Percentiles rank a stretch among this genome's conserved stretches.
Conservation (phyloP, 2,329 filamentous ascomycete genomes). For the Monilinia laxa region DNA sequence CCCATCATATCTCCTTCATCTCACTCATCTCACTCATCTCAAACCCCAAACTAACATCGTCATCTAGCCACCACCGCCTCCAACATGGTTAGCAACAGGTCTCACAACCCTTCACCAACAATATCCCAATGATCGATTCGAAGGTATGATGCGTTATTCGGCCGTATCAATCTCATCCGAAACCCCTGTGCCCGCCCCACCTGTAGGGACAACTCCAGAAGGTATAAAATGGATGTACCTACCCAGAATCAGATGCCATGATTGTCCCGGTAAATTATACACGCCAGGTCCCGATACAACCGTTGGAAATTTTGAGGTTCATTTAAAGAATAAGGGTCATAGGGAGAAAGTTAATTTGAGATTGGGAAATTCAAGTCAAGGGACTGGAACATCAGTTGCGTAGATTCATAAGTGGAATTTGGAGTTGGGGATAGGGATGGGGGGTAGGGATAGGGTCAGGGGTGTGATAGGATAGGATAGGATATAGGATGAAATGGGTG, state of each 20-base stretch:
- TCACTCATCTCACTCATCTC: too few relatives aligned
- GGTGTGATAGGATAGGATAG: too few relatives aligned
- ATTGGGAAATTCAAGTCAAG: constrained; percentile 1
- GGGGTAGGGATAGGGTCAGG: not conserved
- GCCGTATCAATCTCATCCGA: constrained; percentile 73
- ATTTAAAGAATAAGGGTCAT: constrained; percentile 82
- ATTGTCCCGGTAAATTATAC: constrained; percentile 92
- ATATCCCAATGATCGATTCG: constrained; percentile 82
- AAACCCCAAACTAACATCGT: constrained; percentile 30
- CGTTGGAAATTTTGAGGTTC: constrained; percentile 88
- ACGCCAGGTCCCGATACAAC: constrained; percentile 83
- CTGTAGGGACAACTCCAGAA: constrained; percentile 50
- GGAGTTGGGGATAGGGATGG: not conserved
- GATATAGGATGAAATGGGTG: too few relatives aligned
- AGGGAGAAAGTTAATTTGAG: constrained; percentile 62
- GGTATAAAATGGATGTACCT: constrained; percentile 78
- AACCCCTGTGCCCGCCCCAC: constrained; percentile 55
- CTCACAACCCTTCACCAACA: constrained; percentile 67
- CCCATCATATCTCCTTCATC: not conserved
- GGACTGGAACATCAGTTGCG: not conserved
- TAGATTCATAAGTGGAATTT: not conserved
- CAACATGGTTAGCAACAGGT: constrained; percentile 77
- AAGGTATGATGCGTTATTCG: constrained; percentile 87
- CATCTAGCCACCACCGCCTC: constrained; percentile 67
- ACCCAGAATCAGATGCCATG: constrained; percentile 84